Evolutionary conservation across 163 green algal species (phyloP), one percentile per base, ranked within the genome.

Genomic region (Scenedesmus sp.): DNA sequence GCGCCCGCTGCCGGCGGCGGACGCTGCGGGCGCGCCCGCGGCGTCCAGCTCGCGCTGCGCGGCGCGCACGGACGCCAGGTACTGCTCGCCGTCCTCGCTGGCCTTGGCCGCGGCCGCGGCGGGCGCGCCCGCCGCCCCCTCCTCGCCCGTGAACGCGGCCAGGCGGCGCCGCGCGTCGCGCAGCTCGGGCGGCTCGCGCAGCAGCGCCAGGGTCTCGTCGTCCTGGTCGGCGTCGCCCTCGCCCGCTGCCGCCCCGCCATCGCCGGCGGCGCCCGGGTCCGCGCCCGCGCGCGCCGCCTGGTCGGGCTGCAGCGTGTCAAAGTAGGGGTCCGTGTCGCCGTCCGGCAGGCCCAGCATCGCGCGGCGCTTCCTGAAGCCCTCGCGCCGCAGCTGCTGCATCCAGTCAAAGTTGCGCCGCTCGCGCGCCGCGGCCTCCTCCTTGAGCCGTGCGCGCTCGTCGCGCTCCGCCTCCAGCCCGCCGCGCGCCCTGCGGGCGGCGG

Each of bases 391-490:
- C 39, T 83, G 51, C 60, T 88, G 84, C 75, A 94, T 72, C 39
- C 62, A 80, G 60, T 91, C 84, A 80, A 91, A 90, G 78, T 89
- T 90, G 20, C 67, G 51, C 18, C 56, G 45, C 24, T 93, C 83
- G n/a, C 14, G 28, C 17, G 79, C 53, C 36, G 63, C 63, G 22
- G 60, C 63, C 57, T 92, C 87, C 57, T 88, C 67, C 34, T 86
- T 86, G 57, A 86, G 82, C 28, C 75, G 42, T 7, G 76, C 73
- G 13, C 90, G 87, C 83, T 91, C 93, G 4, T 73, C 81, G 6
- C 93, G 85, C 89, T 97, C 93, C 2, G 84, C 91, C 3, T 97
- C 92, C 47, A 96, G 20, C 0, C 93, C 93, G 9, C 91, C 91
- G 24, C 39, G 15, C 4, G 76, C 69, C 87, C 87, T 94, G 77